Base-by-base conservation (phyloP, 73 alveolate genomes). In the Paramecium caudatum region DNA sequence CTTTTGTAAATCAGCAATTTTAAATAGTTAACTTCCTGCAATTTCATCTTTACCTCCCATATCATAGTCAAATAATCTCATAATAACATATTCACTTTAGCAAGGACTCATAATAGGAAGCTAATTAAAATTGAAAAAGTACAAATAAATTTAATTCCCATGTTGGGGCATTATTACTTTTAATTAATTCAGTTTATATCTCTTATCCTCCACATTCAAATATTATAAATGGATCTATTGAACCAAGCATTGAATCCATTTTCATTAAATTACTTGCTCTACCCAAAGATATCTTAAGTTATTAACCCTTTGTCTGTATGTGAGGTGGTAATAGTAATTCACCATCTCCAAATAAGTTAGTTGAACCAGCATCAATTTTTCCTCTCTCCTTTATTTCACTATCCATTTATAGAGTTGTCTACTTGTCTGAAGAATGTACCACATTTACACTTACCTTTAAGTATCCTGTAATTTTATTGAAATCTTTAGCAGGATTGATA, bases 381-480 rank as follows among this genome's bases (percentile, higher is more conserved):
- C 69, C 62, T 43, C 65, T 74, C 43, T 27, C 88, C 19, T 74
- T 45, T 8, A 74, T 37, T 8, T 74, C 88, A 45, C 43, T 74
- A 3, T 74, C 88, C 39, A 41, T 41, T 3, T 9, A 6, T 21
- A 74, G 43, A 41, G 88, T 74, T 0, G 96, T 94, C 92, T 94
- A 92, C 30, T 93, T 96, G 62, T 96, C 99, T 47, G 95, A 97
- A 9, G 91, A 91, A 7, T 94, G 93, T 23, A 92, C 91, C 36
- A 97, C 95, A 43, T 97, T 91, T 33, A 96, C 93, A 17, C 98
- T 91, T 13, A 97, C 33, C 82, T 96, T 97, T 33, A 97, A 50
- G 69, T 95, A 97, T 17, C 99, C 99, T 37, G 97, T 91, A 46
- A 97, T 92, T 47, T 95, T 94, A 37, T 92, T 94, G 82, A 94